Conservation (phyloP, 495 filamentous ascomycete species). For the Annulohypoxylon stygium region DNA sequence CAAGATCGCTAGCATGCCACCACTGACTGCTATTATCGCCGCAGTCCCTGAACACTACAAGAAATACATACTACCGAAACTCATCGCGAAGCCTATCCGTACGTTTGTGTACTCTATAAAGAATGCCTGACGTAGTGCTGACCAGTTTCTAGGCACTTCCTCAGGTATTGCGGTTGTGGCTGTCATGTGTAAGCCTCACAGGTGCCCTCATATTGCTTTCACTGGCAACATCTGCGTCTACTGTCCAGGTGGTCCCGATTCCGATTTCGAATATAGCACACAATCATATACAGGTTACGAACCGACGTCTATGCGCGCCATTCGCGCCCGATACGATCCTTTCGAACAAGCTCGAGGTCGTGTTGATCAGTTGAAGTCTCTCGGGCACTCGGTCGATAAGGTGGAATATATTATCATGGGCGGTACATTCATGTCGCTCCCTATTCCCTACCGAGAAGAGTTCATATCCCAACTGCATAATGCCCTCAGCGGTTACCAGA, state of each 20-base stretch:
- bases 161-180: conserved; percentile 99
- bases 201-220: conserved; percentile 96
- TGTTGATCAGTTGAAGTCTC: conserved; percentile 93
- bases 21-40: conserved; percentile 95
- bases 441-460: conserved; percentile 86
- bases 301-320: conserved; percentile 97
- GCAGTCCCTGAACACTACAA: conserved; percentile 99
- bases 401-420: conserved; percentile 99
- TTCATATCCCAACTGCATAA: conserved; percentile 98
- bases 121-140: not conserved
- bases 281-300: conserved; percentile 99
- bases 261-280: conserved; percentile 98
- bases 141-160: conserved; percentile 73
- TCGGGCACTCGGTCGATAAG: conserved; percentile 98
- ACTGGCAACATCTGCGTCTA: conserved; percentile 99
- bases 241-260: conserved; percentile 96
- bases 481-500: conserved; percentile 92
- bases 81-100: conserved; percentile 97
- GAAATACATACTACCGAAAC: conserved; percentile 95
- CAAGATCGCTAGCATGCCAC: conserved; percentile 83
- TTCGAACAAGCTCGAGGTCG: conserved; percentile 97
- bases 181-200: conserved; percentile 99
- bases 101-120: conserved; percentile 49
- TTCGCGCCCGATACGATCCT: conserved; percentile 95
- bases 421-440: conserved; percentile 97